A percentile compares a stretch with the other conserved stretches of the same genome.
Conservation (phyloP, 768 basidiomycete species). For the Rhizopogon sp. region DNA sequence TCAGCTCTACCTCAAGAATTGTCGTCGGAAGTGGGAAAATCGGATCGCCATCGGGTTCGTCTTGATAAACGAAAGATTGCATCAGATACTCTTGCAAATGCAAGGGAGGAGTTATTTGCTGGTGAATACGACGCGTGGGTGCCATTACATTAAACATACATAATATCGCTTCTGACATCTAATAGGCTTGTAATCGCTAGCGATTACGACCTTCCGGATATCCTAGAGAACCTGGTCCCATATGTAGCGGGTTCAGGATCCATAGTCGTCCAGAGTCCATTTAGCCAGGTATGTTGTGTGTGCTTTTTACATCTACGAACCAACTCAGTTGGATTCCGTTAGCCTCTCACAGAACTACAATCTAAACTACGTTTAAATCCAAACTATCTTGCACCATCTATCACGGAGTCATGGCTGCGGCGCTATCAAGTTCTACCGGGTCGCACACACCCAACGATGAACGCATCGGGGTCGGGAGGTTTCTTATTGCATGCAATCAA, state of each 20-base stretch:
- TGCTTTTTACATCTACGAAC: neutral
- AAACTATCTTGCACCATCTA: constrained; percentile 66
- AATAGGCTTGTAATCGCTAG: constrained; percentile 73
- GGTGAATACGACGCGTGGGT: constrained; percentile 86
- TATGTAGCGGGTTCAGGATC: constrained; percentile 84
- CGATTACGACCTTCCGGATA: constrained; percentile 80
- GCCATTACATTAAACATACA: constrained; percentile 1
- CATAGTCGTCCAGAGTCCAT: constrained; percentile 83
- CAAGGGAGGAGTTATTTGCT: constrained; percentile 74
- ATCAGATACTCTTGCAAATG: constrained; percentile 53
- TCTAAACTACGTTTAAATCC: constrained; percentile 60
- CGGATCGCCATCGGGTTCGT: constrained; percentile 67
- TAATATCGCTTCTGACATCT: neutral
- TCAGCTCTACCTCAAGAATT: neutral
- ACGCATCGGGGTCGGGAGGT: constrained; percentile 82
- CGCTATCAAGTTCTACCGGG: constrained; percentile 96
- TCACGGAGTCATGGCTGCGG: constrained; percentile 85
- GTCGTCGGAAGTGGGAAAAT: constrained; percentile 19
- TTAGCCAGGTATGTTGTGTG: constrained; percentile 56
- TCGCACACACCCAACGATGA: constrained; percentile 94
- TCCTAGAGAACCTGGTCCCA: constrained; percentile 66
- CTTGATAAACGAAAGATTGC: constrained; percentile 74
- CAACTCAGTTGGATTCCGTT: constrained; percentile 4
- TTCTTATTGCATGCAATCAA: constrained; percentile 83
- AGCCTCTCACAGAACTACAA: constrained; percentile 80